phyloP scores from a whole-genome alignment of 1,284 basidiomycete species.

The Athelia psychrophila region DNA sequence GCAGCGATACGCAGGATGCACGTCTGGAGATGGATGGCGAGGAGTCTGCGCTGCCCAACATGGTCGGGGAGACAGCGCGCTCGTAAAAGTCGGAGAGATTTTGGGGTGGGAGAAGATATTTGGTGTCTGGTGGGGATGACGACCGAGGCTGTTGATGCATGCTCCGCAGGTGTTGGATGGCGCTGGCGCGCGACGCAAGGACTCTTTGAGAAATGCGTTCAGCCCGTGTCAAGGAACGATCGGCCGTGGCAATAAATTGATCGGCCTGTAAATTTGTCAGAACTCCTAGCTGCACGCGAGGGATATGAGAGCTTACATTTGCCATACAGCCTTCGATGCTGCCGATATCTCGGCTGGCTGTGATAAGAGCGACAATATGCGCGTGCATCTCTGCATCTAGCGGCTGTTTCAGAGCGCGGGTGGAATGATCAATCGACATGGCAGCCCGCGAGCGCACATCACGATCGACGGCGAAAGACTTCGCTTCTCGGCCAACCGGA shows the following conservation, averaged over 20 bases:
- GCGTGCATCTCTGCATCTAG: slow-evolving; percentile 31
- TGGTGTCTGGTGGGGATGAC: not conserved
- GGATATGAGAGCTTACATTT: slow-evolving; percentile 26
- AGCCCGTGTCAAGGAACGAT: slow-evolving; percentile 48
- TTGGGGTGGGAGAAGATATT: not conserved
- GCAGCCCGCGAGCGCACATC: not conserved
- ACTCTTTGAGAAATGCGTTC: slow-evolving; percentile 49
- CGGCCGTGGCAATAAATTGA: slow-evolving; percentile 46
- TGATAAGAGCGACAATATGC: slow-evolving; percentile 42
- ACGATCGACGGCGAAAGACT: slow-evolving; percentile 4
- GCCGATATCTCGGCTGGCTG: slow-evolving; percentile 51
- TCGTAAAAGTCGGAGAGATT: not conserved
- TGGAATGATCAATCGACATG: too few relatives aligned
- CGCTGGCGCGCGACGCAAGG: slow-evolving; percentile 41
- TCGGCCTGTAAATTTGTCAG: slow-evolving; percentile 38
- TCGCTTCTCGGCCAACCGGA: slow-evolving; percentile 38
- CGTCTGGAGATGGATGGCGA: slow-evolving; percentile 37
- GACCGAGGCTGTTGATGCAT: not conserved
- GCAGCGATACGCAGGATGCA: slow-evolving; percentile 34
- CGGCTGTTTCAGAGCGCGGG: not conserved
- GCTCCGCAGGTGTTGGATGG: not conserved
- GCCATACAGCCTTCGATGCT: slow-evolving; percentile 47
- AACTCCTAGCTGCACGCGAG: slow-evolving; percentile 9
- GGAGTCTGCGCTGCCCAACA: slow-evolving; percentile 25
- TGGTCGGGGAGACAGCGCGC: slow-evolving; percentile 32